A percentile compares a stretch with the other conserved stretches of the same genome.
Evolutionary conservation across 2,329 filamentous ascomycete species (phyloP).

Genomic region (Coleophoma eucalyptorum): DNA sequence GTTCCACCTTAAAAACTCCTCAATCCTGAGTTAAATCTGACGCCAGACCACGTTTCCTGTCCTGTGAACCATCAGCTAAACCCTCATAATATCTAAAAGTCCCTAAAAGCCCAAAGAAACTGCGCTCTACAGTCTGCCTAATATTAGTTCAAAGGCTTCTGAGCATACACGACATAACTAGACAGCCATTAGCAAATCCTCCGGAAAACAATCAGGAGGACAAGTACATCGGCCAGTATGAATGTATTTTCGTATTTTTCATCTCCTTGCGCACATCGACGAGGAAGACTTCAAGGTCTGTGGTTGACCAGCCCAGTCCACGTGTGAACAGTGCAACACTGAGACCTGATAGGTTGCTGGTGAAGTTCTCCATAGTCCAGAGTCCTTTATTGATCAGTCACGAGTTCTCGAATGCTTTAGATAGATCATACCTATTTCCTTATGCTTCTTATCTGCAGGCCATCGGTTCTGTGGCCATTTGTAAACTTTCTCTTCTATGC

Average conservation of each 20-base stretch:
- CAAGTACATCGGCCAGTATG: conserved; percentile 3
- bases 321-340: conserved; percentile 7
- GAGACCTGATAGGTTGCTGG: background rate
- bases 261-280: conserved; percentile 5
- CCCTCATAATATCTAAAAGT: too few relatives aligned
- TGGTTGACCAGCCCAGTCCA: conserved; percentile 3
- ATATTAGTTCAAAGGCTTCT: background rate
- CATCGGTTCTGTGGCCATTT: conserved; percentile 23
- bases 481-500: conserved; percentile 16
- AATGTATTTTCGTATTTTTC: conserved; percentile 4
- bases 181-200: background rate
- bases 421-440: conserved; percentile 3
- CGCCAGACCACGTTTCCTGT: too few relatives aligned
- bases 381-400: conserved; percentile 1
- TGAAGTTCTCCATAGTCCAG: conserved; percentile 5
- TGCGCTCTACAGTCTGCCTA: too few relatives aligned
- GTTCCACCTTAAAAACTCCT: too few relatives aligned
- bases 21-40: too few relatives aligned
- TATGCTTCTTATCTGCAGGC: conserved; percentile 17
- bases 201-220: background rate
- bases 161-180: background rate
- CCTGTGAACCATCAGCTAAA: too few relatives aligned
- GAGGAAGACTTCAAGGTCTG: conserved; percentile 7
- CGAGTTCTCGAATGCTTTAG: background rate
- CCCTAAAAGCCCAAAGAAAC: too few relatives aligned